These are phyloP conservation scores for Penicillium sp. DNA, from an alignment of 2,329 filamentous ascomycete genomes.

Conservation along the genomic window DNA sequence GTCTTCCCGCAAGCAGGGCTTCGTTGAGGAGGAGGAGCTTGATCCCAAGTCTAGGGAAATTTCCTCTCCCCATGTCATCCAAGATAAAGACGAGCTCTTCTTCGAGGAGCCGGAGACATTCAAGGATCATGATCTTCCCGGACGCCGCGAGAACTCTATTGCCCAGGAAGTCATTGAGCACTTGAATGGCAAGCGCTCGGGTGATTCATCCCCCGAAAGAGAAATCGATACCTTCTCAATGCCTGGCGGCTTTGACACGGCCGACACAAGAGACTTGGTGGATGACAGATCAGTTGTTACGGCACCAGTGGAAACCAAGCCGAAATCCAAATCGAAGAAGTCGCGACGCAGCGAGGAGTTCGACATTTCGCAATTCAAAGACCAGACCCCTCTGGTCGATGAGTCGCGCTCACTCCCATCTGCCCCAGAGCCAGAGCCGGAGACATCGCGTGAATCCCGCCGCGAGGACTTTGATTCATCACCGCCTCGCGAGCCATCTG, in stretches of 20 bases:
- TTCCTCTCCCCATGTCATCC: constrained; percentile 11
- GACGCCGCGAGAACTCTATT: constrained; percentile 17
- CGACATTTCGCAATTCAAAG: background rate
- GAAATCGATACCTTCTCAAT: constrained; percentile 30
- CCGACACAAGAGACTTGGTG: constrained; percentile 8
- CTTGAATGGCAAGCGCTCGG: constrained; percentile 20
- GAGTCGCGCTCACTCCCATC: background rate
- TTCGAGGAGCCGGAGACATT: constrained; percentile 24
- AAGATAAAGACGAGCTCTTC: constrained; percentile 16
- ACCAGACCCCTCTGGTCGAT: background rate
- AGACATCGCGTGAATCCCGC: background rate
- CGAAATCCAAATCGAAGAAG: background rate
- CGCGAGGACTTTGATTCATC: background rate
- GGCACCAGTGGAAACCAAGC: constrained; percentile 11
- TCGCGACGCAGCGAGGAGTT: background rate
- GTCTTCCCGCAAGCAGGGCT: constrained; percentile 51
- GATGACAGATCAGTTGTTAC: constrained; percentile 19
- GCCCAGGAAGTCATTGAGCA: constrained; percentile 29
- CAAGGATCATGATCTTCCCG: constrained; percentile 2
- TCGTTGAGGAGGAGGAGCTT: constrained; percentile 52
- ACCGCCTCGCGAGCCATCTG: background rate
- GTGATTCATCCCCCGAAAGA: constrained; percentile 16
- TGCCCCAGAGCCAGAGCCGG: background rate
- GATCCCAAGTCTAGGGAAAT: constrained; percentile 32
- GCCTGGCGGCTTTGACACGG: constrained; percentile 34